Conservation (phyloP, 2,329 filamentous ascomycete genomes). For the Apiospora sp. region DNA sequence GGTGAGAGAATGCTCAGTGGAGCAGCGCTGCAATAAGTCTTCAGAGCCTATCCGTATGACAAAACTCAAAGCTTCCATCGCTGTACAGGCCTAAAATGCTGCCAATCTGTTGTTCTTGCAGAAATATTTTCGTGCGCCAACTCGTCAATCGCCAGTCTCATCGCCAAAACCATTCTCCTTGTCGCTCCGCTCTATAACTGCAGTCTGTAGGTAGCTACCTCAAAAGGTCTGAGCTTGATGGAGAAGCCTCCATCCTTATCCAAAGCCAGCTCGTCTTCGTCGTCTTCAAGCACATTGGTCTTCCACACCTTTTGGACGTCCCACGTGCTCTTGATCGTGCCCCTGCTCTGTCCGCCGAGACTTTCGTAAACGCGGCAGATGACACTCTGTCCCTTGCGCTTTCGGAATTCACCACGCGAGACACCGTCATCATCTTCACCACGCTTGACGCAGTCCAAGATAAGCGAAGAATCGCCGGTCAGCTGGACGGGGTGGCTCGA, state of each 20-base stretch:
- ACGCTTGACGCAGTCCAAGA: constrained; percentile 91
- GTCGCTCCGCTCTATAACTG: constrained; percentile 43
- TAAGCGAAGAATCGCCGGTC: constrained; percentile 70
- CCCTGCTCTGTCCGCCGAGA: constrained; percentile 81
- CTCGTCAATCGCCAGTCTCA: background rate
- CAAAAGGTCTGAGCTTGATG: constrained; percentile 79
- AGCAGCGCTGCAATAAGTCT: background rate
- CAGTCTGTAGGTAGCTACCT: constrained; percentile 83
- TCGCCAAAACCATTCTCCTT: background rate
- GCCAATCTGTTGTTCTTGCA: background rate
- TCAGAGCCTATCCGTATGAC: background rate
- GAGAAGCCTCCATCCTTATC: constrained; percentile 58
- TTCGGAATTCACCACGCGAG: constrained; percentile 65
- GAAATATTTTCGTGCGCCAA: background rate
- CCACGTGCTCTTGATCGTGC: constrained; percentile 72
- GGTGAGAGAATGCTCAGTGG: background rate
- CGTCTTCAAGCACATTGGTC: constrained; percentile 89
- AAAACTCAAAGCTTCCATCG: background rate
- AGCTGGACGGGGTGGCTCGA: constrained; percentile 66
- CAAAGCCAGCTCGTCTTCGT: constrained; percentile 70
- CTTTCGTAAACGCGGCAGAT: constrained; percentile 89
- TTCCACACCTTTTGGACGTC: constrained; percentile 80
- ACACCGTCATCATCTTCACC: constrained; percentile 88
- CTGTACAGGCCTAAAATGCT: background rate
- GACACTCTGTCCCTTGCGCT: constrained; percentile 78